These are phyloP conservation scores for Myriangium duriaei DNA, from an alignment of 2,329 filamentous ascomycete genomes.

Conservation along the genomic window DNA sequence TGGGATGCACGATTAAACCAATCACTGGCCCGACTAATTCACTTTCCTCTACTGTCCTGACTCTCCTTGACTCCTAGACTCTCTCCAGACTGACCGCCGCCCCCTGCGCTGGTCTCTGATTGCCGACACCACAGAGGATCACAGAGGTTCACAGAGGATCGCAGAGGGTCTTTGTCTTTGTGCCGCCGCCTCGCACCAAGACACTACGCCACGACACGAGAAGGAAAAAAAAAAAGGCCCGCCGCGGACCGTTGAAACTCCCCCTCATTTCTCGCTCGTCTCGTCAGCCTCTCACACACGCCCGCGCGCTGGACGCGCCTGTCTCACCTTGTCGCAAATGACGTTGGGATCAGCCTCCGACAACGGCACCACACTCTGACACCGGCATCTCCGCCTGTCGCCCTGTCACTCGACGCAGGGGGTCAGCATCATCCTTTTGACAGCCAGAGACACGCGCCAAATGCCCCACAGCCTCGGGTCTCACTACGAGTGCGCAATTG, in stretches of 20 bases:
- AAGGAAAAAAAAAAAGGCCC: not conserved
- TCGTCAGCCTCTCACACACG: not conserved
- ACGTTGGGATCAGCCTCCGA: slow-evolving; percentile 2
- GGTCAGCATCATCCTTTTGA: no score
- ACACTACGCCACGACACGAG: not conserved
- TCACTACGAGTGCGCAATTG: no score
- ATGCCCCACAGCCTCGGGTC: not conserved
- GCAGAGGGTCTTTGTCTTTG: no score
- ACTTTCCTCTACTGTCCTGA: not conserved
- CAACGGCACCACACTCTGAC: not conserved
- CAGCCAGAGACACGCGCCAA: no score
- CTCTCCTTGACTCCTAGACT: not conserved
- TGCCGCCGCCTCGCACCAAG: no score
- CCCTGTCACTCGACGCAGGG: no score
- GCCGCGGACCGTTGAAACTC: not conserved
- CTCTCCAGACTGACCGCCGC: no score
- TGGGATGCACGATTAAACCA: not conserved
- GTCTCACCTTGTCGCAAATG: slow-evolving; percentile 9
- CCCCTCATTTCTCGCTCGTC: not conserved
- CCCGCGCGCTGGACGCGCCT: not conserved
- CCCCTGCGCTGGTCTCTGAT: not conserved
- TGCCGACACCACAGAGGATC: no score
- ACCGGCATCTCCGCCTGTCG: not conserved
- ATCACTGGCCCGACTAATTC: not conserved
- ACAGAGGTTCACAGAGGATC: no score